phyloP scores from a whole-genome alignment of 129 eudicot genomes.

The Centella asiatica region DNA sequence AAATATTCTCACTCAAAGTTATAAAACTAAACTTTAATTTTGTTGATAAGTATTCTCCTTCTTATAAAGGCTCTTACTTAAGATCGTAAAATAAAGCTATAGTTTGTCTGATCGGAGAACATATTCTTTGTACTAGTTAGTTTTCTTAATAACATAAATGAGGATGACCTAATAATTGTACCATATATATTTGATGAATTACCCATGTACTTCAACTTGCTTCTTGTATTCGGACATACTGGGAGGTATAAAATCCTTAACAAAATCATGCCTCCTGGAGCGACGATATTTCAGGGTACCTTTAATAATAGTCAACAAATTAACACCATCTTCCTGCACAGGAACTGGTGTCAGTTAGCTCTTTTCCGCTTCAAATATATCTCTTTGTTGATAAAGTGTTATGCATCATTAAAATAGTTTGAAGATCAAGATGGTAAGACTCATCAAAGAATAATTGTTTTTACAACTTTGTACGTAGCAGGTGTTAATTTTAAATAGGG shows the following conservation, averaged over 20 bases:
- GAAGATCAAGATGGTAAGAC: too few species aligned
- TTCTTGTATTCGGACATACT: slow-evolving; percentile 62
- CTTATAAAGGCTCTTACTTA: too few species aligned
- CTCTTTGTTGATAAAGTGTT: slow-evolving; percentile 14
- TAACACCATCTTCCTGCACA: slow-evolving; percentile 84
- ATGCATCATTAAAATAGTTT: background rate
- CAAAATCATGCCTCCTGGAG: slow-evolving; percentile 52
- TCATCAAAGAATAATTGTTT: too few species aligned
- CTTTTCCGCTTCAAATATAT: slow-evolving; percentile 17
- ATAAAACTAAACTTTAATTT: too few species aligned
- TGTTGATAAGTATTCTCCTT: too few species aligned
- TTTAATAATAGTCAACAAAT: slow-evolving; percentile 62
- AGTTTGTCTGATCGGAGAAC: background rate
- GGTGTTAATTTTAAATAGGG: too few species aligned
- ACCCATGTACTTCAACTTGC: slow-evolving; percentile 35
- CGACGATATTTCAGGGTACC: slow-evolving; percentile 53
- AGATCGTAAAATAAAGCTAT: background rate
- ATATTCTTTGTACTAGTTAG: background rate
- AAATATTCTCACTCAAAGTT: too few species aligned
- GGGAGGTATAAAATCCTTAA: slow-evolving; percentile 75
- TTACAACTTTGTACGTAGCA: too few species aligned
- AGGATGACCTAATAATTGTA: background rate
- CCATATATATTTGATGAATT: slow-evolving; percentile 17
- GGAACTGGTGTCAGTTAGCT: background rate
- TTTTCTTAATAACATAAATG: background rate